phyloP scores from a whole-genome alignment of 2,329 filamentous ascomycete genomes.

The Claviceps humidiphila region DNA sequence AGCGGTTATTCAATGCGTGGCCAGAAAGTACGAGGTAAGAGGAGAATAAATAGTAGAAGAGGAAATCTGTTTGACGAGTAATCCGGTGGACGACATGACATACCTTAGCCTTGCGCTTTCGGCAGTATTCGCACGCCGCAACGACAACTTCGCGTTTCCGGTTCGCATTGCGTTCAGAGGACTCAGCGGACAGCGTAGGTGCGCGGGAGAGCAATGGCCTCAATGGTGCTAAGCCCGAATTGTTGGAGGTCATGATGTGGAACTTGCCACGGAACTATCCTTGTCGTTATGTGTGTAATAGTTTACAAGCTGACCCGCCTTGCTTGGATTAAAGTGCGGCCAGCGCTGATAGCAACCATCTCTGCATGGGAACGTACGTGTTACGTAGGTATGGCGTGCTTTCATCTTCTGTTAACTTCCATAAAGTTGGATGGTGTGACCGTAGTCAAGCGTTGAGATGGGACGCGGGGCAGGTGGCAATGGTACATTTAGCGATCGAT shows the following conservation, averaged over 20 bases:
- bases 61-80: background rate
- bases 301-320: no score
- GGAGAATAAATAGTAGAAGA: background rate
- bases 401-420: no score
- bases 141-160: background rate
- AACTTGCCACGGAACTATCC: background rate
- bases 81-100: background rate
- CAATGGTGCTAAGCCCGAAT: background rate
- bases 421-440: no score
- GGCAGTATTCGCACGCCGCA: background rate
- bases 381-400: no score
- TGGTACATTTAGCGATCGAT: no score
- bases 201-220: background rate
- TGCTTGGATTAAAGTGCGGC: no score
- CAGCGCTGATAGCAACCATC: no score
- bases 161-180: background rate
- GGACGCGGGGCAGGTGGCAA: no score
- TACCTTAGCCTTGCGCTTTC: slow-evolving; percentile 1
- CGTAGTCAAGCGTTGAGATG: no score
- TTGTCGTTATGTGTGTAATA: background rate
- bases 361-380: no score
- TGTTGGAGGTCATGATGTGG: background rate
- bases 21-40: background rate
- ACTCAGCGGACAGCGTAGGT: background rate
- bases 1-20: background rate